Base-by-base conservation (phyloP, 192 early-diverging fungal genomes). In the Phycomyces blakesleeanus region DNA sequence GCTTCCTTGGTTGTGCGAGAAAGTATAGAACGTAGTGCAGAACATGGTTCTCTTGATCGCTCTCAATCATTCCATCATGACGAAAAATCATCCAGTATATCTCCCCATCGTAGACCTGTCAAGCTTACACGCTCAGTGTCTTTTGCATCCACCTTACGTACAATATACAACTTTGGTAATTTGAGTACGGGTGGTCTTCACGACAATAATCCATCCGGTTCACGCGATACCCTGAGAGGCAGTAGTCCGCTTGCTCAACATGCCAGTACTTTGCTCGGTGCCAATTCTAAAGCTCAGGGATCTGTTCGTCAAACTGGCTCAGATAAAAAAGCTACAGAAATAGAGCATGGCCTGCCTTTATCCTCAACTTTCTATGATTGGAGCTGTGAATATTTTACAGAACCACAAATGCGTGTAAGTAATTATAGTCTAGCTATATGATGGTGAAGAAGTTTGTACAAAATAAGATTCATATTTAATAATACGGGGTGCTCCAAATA, bases 371-470 rank as follows among this genome's bases (percentile, higher is more conserved):
- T 95, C 56, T 93, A 86, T 60, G 88, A 92, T 49, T 90, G 87
- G 89, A 90, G 87, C 68, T 89, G 90, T 63, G 88, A 92, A 71
- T 95, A 90, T 71, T 95, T 95, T 76, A 81, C 81, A 21, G 88
- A 93, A 68, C 89, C 93, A 22, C 93, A 95, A 70, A 95, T 93
- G 85, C 80, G 81, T 73, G 89, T 87, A 70, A 66, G 64, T 69
- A 16, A 27, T 11, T n/a, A n/a, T n/a, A n/a, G n/a, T n/a, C n/a
- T n/a, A 14, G 20, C 41, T 11, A n/a, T 11, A 44, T 11, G 20
- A n/a, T 12, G 58, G 38, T 12, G 18, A 12, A 22, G 8, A 39
- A 15, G 15, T n/a, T n/a, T n/a, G n/a, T n/a, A n/a, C n/a, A n/a
- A n/a, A n/a, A n/a, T n/a, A n/a, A n/a, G n/a, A n/a, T n/a, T 40